These are phyloP conservation scores for Smallanthus sonchifolius DNA, from an alignment of 129 eudicot species.

Conservation along the genomic window DNA sequence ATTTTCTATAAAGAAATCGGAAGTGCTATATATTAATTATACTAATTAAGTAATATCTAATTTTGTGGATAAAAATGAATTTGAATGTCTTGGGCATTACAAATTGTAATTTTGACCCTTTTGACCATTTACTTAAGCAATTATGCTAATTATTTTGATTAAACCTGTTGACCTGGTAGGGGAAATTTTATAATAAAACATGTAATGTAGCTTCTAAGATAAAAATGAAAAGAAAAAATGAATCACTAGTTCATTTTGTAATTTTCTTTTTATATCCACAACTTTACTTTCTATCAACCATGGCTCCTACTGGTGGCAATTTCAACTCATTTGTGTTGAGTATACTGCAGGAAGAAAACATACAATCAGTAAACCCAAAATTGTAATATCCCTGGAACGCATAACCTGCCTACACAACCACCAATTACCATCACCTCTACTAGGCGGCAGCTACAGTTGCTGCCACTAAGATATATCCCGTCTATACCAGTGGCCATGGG, in stretches of 20 bases:
- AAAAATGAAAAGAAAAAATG: not conserved
- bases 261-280: not conserved
- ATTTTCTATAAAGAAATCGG: not conserved
- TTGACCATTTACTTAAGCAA: not conserved
- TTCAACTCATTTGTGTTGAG: not conserved
- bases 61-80: not conserved
- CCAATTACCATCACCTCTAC: conserved; percentile 1
- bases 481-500: not conserved
- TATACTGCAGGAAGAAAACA: not conserved
- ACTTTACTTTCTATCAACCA: not conserved
- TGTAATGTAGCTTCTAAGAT: not conserved
- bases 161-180: not conserved
- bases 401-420: not conserved
- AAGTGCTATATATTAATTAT: not conserved
- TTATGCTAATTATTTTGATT: not conserved
- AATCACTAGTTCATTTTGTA: not conserved
- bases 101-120: not conserved
- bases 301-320: not conserved
- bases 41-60: not conserved
- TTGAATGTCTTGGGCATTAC: not conserved
- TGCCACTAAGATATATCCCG: conserved; percentile 1
- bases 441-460: not conserved
- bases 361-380: not conserved
- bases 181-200: not conserved
- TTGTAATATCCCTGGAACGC: not conserved